Evolutionary conservation across 2,329 filamentous ascomycete genomes (phyloP).

Genomic region (Ophiostoma ips): DNA sequence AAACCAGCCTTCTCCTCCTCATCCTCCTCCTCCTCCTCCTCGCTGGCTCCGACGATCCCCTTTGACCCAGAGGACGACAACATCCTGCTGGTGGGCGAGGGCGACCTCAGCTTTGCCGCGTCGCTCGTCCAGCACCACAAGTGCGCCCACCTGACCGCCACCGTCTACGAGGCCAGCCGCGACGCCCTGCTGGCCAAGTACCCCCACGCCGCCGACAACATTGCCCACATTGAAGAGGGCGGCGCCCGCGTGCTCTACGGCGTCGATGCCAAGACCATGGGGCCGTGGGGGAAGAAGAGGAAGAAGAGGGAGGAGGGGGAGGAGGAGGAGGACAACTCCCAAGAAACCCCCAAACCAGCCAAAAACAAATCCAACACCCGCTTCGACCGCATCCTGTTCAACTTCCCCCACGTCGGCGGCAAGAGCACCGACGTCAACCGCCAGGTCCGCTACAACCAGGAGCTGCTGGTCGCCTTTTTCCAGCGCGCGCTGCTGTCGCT

Average conservation of each 20-base stretch:
- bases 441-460: slow-evolving; percentile 85
- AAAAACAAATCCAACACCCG: slow-evolving; percentile 14
- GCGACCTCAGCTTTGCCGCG: slow-evolving; percentile 64
- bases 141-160: slow-evolving; percentile 54
- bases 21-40: slow-evolving; percentile 11
- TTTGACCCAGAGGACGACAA: slow-evolving; percentile 51
- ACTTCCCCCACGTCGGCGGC: slow-evolving; percentile 93
- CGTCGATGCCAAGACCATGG: slow-evolving; percentile 55
- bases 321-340: slow-evolving; percentile 12
- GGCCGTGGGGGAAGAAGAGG: slow-evolving; percentile 22
- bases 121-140: slow-evolving; percentile 52
- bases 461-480: slow-evolving; percentile 59
- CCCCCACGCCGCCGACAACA: slow-evolving; percentile 48
- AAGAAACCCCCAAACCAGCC: not conserved
- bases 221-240: slow-evolving; percentile 28
- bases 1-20: not conserved
- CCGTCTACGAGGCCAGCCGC: slow-evolving; percentile 46
- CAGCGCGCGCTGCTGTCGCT: slow-evolving; percentile 36
- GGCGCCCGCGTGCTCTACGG: slow-evolving; percentile 37
- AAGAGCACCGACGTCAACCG: slow-evolving; percentile 86
- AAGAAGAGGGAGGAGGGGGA: not conserved
- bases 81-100: slow-evolving; percentile 68
- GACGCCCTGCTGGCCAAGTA: slow-evolving; percentile 57
- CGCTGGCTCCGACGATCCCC: slow-evolving; percentile 45
- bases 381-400: slow-evolving; percentile 79